Conservation (phyloP, 2,329 filamentous ascomycete genomes). For the Hymenotorrendiella dingleyae region DNA sequence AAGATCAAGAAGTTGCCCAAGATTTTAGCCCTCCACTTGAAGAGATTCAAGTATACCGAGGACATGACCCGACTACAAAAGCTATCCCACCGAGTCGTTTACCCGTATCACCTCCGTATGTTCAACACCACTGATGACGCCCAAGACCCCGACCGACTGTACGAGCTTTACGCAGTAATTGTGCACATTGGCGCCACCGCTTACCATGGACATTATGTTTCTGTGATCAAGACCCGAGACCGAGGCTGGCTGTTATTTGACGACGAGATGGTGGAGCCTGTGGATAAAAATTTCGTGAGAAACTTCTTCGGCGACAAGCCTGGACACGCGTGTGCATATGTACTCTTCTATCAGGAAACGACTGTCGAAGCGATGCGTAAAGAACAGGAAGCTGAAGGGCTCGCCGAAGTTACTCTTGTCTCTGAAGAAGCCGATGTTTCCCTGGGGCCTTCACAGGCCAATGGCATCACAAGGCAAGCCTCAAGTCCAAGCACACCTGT, state of each 20-base stretch:
- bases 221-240: constrained; percentile 95
- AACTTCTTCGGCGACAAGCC: constrained; percentile 96
- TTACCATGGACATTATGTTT: constrained; percentile 96
- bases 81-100: constrained; percentile 92
- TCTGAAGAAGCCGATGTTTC: constrained; percentile 52
- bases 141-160: constrained; percentile 85
- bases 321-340: constrained; percentile 89
- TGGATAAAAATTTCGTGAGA: constrained; percentile 90
- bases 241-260: constrained; percentile 95
- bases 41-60: constrained; percentile 97
- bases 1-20: constrained; percentile 94
- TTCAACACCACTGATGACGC: constrained; percentile 98
- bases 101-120: constrained; percentile 91
- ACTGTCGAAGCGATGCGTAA: constrained; percentile 60
- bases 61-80: constrained; percentile 92
- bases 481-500: constrained; percentile 43
- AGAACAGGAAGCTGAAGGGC: constrained; percentile 78
- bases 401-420: constrained; percentile 51
- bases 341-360: constrained; percentile 95
- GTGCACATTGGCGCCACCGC: constrained; percentile 96
- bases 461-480: constrained; percentile 45
- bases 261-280: constrained; percentile 96
- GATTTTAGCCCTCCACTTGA: constrained; percentile 86
- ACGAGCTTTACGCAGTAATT: constrained; percentile 94
- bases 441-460: constrained; percentile 40